Evolutionary conservation across 192 early-diverging fungal genomes (phyloP).

Genomic region (Coemansia sp.): DNA sequence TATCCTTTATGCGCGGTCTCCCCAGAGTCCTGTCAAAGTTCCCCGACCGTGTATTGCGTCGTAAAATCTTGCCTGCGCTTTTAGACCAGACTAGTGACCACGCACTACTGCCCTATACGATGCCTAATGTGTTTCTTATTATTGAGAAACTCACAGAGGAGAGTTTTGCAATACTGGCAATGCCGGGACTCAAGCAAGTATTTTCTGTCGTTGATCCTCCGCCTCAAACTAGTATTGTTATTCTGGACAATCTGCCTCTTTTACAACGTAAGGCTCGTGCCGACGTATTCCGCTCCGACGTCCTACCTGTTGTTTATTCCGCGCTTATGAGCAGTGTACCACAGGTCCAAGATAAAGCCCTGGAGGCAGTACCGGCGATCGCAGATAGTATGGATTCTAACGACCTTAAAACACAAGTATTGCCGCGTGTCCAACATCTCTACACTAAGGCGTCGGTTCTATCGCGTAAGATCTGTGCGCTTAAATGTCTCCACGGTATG

Average conservation of each 20-base stretch:
- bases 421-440: constrained; percentile 72
- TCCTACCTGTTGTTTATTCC: constrained; percentile 74
- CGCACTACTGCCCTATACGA: constrained; percentile 64
- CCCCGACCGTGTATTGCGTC: constrained; percentile 63
- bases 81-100: constrained; percentile 75
- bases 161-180: constrained; percentile 64
- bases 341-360: constrained; percentile 64
- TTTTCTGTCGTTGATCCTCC: constrained; percentile 40
- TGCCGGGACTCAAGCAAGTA: constrained; percentile 57
- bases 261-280: constrained; percentile 64
- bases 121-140: constrained; percentile 78
- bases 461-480: constrained; percentile 68
- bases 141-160: constrained; percentile 57
- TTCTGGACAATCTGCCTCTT: constrained; percentile 67
- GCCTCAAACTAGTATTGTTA: constrained; percentile 65
- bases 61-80: constrained; percentile 73
- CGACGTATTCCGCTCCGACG: constrained; percentile 56
- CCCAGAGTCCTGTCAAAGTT: constrained; percentile 69
- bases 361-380: constrained; percentile 61
- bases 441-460: constrained; percentile 67
- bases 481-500: constrained; percentile 69
- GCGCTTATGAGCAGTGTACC: constrained; percentile 60
- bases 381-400: constrained; percentile 60
- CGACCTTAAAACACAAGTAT: constrained; percentile 62
- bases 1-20: constrained; percentile 77